These are phyloP conservation scores for Botrytis elliptica DNA, from an alignment of 2,329 filamentous ascomycete species.

Conservation along the genomic window DNA sequence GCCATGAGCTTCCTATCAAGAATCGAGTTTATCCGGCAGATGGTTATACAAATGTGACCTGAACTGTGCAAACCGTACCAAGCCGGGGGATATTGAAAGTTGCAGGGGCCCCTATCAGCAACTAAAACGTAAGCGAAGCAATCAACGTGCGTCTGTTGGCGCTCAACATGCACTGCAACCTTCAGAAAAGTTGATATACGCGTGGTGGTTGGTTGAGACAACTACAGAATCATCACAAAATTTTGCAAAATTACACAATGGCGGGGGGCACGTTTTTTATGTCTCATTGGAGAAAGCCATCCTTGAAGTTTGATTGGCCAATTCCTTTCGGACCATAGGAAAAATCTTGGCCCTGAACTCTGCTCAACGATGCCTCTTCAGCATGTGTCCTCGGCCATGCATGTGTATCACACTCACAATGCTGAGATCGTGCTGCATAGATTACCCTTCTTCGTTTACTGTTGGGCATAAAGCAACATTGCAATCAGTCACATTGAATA, in stretches of 20 bases:
- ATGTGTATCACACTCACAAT: slow-evolving; percentile 13
- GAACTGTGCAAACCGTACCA: not conserved
- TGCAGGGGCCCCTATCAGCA: slow-evolving; percentile 15
- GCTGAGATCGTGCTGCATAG: not conserved
- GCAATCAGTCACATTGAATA: not conserved
- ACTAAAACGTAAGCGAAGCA: slow-evolving; percentile 15
- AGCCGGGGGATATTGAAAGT: not conserved
- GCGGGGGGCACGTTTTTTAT: slow-evolving; percentile 17
- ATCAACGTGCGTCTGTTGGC: slow-evolving; percentile 21
- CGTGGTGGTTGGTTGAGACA: slow-evolving; percentile 9
- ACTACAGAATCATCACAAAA: slow-evolving; percentile 8
- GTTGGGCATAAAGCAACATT: not conserved
- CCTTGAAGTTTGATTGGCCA: slow-evolving; percentile 19
- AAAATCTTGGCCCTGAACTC: slow-evolving; percentile 15
- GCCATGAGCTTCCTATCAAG: not conserved
- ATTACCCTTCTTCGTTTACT: not conserved
- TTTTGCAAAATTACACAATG: slow-evolving; percentile 9
- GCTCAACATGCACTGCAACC: slow-evolving; percentile 13
- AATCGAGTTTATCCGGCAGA: slow-evolving; percentile 13
- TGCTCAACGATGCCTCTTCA: slow-evolving; percentile 10
- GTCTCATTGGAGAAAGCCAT: slow-evolving; percentile 5
- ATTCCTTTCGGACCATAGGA: slow-evolving; percentile 11
- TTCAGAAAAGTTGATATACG: slow-evolving; percentile 3
- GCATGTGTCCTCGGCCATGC: slow-evolving; percentile 6
- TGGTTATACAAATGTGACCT: slow-evolving; percentile 10